Evolutionary conservation across 495 filamentous ascomycete genomes (phyloP).

Genomic region (Neurospora sp.): DNA sequence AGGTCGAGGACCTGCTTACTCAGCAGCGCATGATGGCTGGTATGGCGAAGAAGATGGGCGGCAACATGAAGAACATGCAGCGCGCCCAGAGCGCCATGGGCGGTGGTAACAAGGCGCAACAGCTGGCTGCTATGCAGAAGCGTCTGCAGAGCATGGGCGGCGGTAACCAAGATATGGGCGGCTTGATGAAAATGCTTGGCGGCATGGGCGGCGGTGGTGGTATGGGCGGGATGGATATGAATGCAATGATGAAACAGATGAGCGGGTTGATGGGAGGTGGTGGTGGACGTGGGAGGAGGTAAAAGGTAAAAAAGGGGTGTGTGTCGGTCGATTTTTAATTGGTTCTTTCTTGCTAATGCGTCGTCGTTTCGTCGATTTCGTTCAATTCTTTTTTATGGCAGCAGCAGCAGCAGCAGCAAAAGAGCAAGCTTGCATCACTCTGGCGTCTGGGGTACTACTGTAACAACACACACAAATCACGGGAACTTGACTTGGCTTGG

Average conservation of each 20-base stretch:
- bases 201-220: slow-evolving; percentile 42
- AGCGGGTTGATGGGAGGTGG: slow-evolving; percentile 42
- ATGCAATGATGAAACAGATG: slow-evolving; percentile 81
- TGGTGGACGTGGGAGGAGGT: slow-evolving; percentile 18
- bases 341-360: neutral
- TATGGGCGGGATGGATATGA: slow-evolving; percentile 67
- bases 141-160: slow-evolving; percentile 87
- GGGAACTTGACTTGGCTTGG: neutral
- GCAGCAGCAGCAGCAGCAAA: neutral
- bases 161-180: slow-evolving; percentile 60
- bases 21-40: slow-evolving; percentile 98
- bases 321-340: neutral
- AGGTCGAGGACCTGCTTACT: slow-evolving; percentile 94
- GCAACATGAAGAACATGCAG: slow-evolving; percentile 94
- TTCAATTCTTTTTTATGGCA: neutral
- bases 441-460: neutral
- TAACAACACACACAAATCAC: neutral
- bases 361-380: neutral
- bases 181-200: slow-evolving; percentile 80
- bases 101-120: slow-evolving; percentile 76
- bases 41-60: slow-evolving; percentile 98
- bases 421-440: neutral
- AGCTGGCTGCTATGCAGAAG: slow-evolving; percentile 97
- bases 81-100: slow-evolving; percentile 83
- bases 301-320: neutral